Percentiles rank a stretch among this genome's conserved stretches.
phyloP scores from a whole-genome alignment of 208 protist species.

The Leishmania braziliensis region DNA sequence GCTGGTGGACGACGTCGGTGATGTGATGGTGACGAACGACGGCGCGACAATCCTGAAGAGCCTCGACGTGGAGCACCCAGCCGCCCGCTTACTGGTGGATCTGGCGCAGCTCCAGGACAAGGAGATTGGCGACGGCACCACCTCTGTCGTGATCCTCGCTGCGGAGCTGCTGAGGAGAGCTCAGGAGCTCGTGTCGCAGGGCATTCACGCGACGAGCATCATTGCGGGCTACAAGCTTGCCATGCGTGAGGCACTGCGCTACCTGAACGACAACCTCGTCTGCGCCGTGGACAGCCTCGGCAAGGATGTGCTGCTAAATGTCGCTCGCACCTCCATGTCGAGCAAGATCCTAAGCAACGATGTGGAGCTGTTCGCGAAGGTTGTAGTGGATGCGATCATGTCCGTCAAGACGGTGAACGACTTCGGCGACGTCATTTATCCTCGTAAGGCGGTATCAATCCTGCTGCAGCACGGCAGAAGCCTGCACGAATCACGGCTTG shows the following conservation, averaged over 20 bases:
- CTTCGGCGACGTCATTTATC: slow-evolving; percentile 95
- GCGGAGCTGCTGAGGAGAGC: slow-evolving; percentile 98
- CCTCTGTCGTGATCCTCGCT: slow-evolving; percentile 99
- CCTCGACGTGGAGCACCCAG: slow-evolving; percentile 95
- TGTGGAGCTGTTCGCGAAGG: slow-evolving; percentile 97
- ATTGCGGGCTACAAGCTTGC: slow-evolving; percentile 99
- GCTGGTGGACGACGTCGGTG: slow-evolving; percentile 99
- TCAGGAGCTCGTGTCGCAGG: slow-evolving; percentile 96
- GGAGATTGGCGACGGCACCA: slow-evolving; percentile 99
- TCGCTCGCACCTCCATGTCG: slow-evolving; percentile 99
- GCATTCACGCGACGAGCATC: slow-evolving; percentile 99
- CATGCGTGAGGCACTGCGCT: slow-evolving; percentile 95
- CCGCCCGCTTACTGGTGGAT: slow-evolving; percentile 98
- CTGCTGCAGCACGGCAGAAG: slow-evolving; percentile 98
- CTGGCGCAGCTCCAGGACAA: slow-evolving; percentile 99
- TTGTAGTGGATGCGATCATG: slow-evolving; percentile 94
- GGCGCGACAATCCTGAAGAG: slow-evolving; percentile 97
- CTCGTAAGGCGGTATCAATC: slow-evolving; percentile 98
- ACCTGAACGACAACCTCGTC: slow-evolving; percentile 93
- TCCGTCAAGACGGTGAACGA: slow-evolving; percentile 93
- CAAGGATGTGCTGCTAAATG: slow-evolving; percentile 96
- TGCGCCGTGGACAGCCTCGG: slow-evolving; percentile 89
- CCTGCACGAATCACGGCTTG: slow-evolving; percentile 90
- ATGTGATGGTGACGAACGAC: slow-evolving; percentile 99
- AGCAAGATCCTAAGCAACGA: slow-evolving; percentile 99